Evolutionary conservation across 305 asterid genomes (phyloP).

Genomic region (Fraxinus nigra): DNA sequence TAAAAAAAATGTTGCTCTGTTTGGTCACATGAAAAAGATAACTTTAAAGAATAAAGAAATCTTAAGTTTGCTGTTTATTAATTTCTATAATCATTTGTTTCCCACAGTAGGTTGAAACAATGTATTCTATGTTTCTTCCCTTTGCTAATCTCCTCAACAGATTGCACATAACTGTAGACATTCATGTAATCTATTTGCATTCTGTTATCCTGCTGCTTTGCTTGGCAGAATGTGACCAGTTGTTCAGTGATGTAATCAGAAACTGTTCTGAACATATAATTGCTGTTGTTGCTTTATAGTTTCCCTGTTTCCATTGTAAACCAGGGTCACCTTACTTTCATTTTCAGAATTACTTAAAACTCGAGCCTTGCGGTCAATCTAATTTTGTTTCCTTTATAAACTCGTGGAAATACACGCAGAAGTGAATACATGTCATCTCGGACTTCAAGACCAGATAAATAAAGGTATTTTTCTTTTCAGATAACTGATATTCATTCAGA

Average conservation of each 20-base stretch:
- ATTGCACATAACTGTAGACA: background rate
- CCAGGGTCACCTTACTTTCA: background rate
- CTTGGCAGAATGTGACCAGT: background rate
- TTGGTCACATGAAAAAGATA: background rate
- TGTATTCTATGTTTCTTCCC: background rate
- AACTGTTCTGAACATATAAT: background rate
- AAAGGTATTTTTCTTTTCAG: slow-evolving; percentile 47
- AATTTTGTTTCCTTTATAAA: slow-evolving; percentile 20
- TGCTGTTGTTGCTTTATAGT: background rate
- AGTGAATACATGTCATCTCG: slow-evolving; percentile 71
- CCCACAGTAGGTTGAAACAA: background rate
- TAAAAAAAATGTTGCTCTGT: background rate
- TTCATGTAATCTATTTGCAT: background rate
- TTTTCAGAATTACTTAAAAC: slow-evolving; percentile 6
- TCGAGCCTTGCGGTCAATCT: slow-evolving; percentile 15
- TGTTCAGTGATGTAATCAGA: background rate
- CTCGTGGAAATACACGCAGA: slow-evolving; percentile 44
- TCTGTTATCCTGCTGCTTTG: background rate
- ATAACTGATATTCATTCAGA: background rate
- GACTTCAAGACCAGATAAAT: slow-evolving; percentile 52
- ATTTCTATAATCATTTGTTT: background rate
- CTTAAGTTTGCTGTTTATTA: background rate
- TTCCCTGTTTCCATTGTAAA: background rate
- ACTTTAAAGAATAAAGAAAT: background rate
- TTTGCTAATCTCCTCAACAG: background rate